phyloP scores from a whole-genome alignment of 2,329 filamentous ascomycete species.

The Hypomyces perniciosus region DNA sequence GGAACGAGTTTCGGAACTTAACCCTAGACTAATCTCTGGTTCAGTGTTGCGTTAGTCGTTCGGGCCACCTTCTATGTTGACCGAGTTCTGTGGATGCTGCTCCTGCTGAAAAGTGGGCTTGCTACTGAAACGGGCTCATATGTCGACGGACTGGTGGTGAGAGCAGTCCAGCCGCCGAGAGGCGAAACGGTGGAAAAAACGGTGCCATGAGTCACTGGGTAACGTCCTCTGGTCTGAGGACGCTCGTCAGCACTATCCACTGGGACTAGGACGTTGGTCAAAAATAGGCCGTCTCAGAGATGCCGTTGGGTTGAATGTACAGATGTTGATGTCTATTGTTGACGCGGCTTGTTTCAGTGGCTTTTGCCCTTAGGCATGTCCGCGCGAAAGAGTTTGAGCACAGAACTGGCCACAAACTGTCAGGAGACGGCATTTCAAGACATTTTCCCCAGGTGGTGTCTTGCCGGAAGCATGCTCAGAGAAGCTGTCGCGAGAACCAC shows the following conservation, averaged over 20 bases:
- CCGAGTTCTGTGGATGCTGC: constrained; percentile 25
- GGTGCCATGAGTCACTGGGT: constrained; percentile 70
- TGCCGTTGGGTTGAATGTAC: constrained; percentile 21
- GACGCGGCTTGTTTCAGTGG: background rate
- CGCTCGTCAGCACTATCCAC: constrained; percentile 68
- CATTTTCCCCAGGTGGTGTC: constrained; percentile 24
- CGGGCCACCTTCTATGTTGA: constrained; percentile 59
- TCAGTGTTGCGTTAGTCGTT: constrained; percentile 69
- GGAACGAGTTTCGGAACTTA: constrained; percentile 82
- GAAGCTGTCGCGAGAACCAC: constrained; percentile 32
- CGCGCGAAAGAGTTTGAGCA: constrained; percentile 36
- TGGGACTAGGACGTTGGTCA: constrained; percentile 56
- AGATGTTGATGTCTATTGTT: constrained; percentile 18
- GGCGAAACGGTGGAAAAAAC: constrained; percentile 47
- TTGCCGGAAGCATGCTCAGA: constrained; percentile 40
- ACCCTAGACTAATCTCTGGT: constrained; percentile 83
- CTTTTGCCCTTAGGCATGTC: constrained; percentile 9
- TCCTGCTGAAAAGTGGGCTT: constrained; percentile 44
- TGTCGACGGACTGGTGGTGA: constrained; percentile 41
- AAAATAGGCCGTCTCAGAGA: constrained; percentile 32
- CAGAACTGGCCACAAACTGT: constrained; percentile 44
- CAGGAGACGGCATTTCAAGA: constrained; percentile 34
- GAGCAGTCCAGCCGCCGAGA: constrained; percentile 52
- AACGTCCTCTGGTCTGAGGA: constrained; percentile 66
- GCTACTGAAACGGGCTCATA: constrained; percentile 26